phyloP scores from a whole-genome alignment of 2,329 filamentous ascomycete species.

The Fusarium nelsonii region DNA sequence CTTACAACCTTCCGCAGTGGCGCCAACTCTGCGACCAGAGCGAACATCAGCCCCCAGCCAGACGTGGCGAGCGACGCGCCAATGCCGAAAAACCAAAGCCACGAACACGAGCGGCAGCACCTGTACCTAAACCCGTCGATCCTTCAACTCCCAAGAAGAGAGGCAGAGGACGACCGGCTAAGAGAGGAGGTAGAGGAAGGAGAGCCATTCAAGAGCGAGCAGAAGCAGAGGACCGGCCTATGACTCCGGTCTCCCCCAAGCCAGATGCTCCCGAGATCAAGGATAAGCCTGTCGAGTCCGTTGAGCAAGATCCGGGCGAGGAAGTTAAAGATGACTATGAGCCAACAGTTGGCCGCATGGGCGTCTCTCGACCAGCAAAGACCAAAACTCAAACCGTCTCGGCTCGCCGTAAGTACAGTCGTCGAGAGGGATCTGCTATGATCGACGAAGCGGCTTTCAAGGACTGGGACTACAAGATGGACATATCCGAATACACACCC shows the following conservation, averaged over 20 bases:
- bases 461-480: constrained; percentile 89
- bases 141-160: constrained; percentile 56
- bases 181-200: constrained; percentile 52
- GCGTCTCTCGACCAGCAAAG: constrained; percentile 63
- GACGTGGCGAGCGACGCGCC: constrained; percentile 82
- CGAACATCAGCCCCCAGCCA: constrained; percentile 94
- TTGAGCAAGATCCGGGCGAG: constrained; percentile 62
- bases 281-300: constrained; percentile 59
- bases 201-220: constrained; percentile 55
- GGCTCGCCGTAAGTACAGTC: constrained; percentile 87
- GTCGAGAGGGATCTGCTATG: constrained; percentile 79
- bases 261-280: constrained; percentile 51
- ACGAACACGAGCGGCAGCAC: constrained; percentile 53
- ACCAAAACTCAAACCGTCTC: constrained; percentile 80
- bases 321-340: constrained; percentile 60
- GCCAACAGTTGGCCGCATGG: constrained; percentile 60
- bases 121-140: constrained; percentile 51
- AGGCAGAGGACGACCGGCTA: constrained; percentile 56
- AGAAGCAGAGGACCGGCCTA: constrained; percentile 65
- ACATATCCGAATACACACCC: constrained; percentile 87
- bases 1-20: constrained; percentile 98
- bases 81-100: constrained; percentile 67
- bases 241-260: constrained; percentile 70
- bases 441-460: constrained; percentile 93
- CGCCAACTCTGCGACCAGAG: constrained; percentile 92